phyloP scores from a whole-genome alignment of 2,329 filamentous ascomycete genomes.

The Penicillium sp. region DNA sequence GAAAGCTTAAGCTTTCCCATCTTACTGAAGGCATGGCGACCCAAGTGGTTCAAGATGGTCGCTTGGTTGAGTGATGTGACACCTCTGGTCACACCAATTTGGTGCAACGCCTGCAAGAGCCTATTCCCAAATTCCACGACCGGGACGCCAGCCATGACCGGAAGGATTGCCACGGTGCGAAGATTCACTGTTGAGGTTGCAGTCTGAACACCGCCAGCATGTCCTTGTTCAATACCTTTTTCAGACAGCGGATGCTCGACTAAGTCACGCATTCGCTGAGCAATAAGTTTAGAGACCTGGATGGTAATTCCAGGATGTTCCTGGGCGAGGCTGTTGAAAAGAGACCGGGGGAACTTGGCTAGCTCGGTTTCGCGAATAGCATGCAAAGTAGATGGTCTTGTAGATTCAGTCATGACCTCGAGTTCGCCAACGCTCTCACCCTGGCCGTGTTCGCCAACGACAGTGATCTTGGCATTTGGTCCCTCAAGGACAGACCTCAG shows the following conservation, averaged over 20 bases:
- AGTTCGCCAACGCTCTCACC: conserved; percentile 96
- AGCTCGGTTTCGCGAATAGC: conserved; percentile 94
- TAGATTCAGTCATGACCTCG: conserved; percentile 90
- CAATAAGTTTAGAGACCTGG: conserved; percentile 97
- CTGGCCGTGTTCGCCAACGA: conserved; percentile 87
- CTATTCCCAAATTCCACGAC: conserved; percentile 91
- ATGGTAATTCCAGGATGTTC: conserved; percentile 98
- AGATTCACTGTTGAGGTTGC: conserved; percentile 82
- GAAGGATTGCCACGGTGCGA: conserved; percentile 82
- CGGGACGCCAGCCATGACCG: conserved; percentile 81
- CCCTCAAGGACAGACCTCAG: conserved; percentile 75
- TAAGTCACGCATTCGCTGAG: conserved; percentile 80
- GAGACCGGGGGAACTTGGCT: conserved; percentile 85
- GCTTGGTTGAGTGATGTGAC: conserved; percentile 88
- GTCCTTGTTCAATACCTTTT: conserved; percentile 53
- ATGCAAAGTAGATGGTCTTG: conserved; percentile 80
- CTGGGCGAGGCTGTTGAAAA: conserved; percentile 95
- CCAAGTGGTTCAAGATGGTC: conserved; percentile 86
- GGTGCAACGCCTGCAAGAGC: conserved; percentile 74
- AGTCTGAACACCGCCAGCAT: conserved; percentile 43
- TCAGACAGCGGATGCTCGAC: conserved; percentile 70
- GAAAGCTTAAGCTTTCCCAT: conserved; percentile 95
- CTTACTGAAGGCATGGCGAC: conserved; percentile 88
- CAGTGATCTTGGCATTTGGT: conserved; percentile 70
- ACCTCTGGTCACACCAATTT: conserved; percentile 81